Conservation (phyloP, 179 eudicot genomes). For the Actinidia polygama region DNA sequence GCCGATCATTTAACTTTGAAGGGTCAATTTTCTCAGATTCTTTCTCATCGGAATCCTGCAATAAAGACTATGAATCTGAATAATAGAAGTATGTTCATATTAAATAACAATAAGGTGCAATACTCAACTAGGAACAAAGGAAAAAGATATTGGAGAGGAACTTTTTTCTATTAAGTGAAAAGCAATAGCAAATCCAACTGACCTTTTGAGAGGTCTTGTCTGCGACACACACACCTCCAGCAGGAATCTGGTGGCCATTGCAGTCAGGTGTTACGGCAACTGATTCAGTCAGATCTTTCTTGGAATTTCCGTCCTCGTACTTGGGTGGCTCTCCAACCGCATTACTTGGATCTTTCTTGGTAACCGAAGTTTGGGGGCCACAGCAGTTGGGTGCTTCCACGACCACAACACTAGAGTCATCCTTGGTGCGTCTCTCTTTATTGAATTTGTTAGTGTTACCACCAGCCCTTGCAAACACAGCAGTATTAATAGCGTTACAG, state of each 20-base stretch:
- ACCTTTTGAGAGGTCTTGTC: constrained; percentile 24
- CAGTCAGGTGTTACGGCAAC: not conserved
- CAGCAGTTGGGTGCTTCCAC: constrained; percentile 11
- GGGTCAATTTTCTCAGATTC: not conserved
- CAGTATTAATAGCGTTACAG: not conserved
- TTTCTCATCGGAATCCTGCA: constrained; percentile 15
- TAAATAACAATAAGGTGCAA: not conserved
- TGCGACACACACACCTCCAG: constrained; percentile 2
- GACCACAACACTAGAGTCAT: constrained; percentile 18
- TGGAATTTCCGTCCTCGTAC: not conserved
- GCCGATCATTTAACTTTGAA: constrained; percentile 2
- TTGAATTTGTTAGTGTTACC: not conserved
- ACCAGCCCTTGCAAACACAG: not conserved
- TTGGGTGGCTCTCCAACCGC: not conserved
- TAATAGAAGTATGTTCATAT: not conserved
- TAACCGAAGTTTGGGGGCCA: not conserved
- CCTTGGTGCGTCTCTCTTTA: constrained; percentile 14
- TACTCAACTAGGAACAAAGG: not conserved
- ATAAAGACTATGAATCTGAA: constrained; percentile 3
- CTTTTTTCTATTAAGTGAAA: not conserved
- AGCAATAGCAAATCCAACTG: not conserved
- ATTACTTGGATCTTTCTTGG: not conserved
- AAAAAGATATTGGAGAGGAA: no score
- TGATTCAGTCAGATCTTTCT: constrained; percentile 19
- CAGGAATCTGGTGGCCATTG: constrained; percentile 16